Evolutionary conservation across 2,329 filamentous ascomycete species (phyloP).

Genomic region (Cadophora malorum): DNA sequence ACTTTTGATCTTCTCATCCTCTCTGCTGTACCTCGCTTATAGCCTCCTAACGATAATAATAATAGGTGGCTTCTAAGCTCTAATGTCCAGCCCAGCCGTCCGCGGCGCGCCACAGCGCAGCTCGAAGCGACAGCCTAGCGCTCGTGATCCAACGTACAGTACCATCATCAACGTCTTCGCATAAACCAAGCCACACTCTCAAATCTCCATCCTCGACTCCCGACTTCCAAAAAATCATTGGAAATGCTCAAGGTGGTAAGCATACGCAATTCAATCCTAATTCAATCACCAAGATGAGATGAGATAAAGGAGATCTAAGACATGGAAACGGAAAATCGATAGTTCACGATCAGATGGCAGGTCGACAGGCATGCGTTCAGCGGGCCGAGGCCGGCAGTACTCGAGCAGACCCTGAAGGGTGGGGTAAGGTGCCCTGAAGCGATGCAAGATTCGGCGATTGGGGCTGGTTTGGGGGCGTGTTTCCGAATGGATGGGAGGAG

Average conservation of each 20-base stretch:
- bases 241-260: background rate
- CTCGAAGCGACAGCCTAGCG: background rate
- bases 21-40: background rate
- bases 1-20: background rate
- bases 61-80: background rate
- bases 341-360: slow-evolving; percentile 4
- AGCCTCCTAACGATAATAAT: background rate
- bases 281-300: background rate
- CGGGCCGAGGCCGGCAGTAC: slow-evolving; percentile 6
- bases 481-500: background rate
- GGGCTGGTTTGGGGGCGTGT: background rate
- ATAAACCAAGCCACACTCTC: slow-evolving; percentile 1
- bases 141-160: too few species aligned
- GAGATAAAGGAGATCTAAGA: background rate
- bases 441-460: background rate
- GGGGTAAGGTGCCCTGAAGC: background rate
- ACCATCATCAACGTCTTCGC: background rate
- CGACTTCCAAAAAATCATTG: too few species aligned
- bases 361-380: too few species aligned
- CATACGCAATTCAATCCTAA: background rate
- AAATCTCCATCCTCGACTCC: background rate
- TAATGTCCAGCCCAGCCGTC: background rate
- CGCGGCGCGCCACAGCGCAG: background rate
- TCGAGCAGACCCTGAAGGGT: background rate
- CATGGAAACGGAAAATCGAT: background rate